Evolutionary conservation across 139 green algal genomes (phyloP).

Genomic region (Astrephomene gubernaculifera): DNA sequence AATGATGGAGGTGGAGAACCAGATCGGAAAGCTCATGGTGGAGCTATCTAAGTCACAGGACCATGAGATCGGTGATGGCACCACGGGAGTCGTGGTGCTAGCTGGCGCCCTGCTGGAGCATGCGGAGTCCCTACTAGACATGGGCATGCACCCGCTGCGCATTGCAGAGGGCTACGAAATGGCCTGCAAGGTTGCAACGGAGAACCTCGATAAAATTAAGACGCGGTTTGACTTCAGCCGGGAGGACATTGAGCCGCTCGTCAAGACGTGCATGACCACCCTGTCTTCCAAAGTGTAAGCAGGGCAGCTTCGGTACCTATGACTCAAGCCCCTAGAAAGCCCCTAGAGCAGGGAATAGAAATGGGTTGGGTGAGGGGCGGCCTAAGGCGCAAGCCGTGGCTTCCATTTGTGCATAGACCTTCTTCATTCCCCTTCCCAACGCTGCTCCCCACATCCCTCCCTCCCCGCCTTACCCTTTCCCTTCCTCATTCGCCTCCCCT

Average conservation of each 20-base stretch:
- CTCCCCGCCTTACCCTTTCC: not conserved
- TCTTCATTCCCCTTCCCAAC: too few species aligned
- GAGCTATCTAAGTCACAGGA: constrained; percentile 94
- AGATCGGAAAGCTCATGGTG: constrained; percentile 99
- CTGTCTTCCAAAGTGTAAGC: constrained; percentile 98
- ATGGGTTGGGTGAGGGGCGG: too few species aligned
- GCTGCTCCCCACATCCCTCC: too few species aligned
- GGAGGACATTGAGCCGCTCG: constrained; percentile 91
- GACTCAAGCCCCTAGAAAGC: not conserved
- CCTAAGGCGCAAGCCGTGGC: too few species aligned
- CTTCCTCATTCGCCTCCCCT: not conserved
- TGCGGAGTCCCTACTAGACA: constrained; percentile 95
- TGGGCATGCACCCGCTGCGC: constrained; percentile 97
- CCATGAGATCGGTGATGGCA: constrained; percentile 95
- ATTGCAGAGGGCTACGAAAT: constrained; percentile 99
- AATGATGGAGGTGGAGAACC: constrained; percentile 99
- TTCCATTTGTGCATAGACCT: too few species aligned
- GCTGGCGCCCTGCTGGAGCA: constrained; percentile 78
- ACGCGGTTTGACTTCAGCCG: constrained; percentile 86
- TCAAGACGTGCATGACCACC: constrained; percentile 99
- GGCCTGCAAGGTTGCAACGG: constrained; percentile 92
- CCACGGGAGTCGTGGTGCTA: constrained; percentile 95
- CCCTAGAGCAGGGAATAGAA: too few species aligned
- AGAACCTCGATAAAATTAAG: constrained; percentile 86
- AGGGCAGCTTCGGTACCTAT: not conserved